Evolutionary conservation across 768 basidiomycete genomes (phyloP), one percentile per base, ranked within the genome.

Genomic region (Goffeauzyma gilvescens): DNA sequence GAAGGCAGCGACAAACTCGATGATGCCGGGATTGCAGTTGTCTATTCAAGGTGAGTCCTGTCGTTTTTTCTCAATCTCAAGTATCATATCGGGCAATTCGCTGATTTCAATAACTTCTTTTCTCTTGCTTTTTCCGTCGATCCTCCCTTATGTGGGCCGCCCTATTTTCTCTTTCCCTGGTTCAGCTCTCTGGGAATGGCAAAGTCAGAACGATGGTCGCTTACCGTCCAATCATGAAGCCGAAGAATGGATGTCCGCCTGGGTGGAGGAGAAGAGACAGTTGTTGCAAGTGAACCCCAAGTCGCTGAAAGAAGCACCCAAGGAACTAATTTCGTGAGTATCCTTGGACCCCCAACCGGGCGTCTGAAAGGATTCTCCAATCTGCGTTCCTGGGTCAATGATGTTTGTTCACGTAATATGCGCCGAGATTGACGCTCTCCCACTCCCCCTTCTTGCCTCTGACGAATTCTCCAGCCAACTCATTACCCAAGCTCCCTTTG

Each of bases 141-240:
- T n/a, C n/a, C n/a, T n/a, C n/a, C n/a, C n/a, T n/a, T n/a, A n/a
- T n/a, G n/a, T n/a, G n/a, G 23, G 27, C 24, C 9, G 25, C 24
- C 13, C 9, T 37, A 15, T 22, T 23, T 31, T n/a, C 2, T 17
- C 24, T n/a, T n/a, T n/a, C n/a, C 35, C n/a, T 10, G 9, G 20
- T 21, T 6, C 31, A 90, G 85, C 80, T 12, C 55, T 87, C 32
- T 86, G 84, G 82, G 75, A 87, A 64, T 85, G 75, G 63, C 75
- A 85, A 62, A 67, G 69, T 17, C 51, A 56, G 12, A 78, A 78
- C 50, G 54, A 66, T 26, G 72, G 73, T 5, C 58, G 59, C 27
- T 67, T 86, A 35, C 83, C 85, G 0, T 68, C 68, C 33, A 38
- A 56, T 30, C 65, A 40, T 9, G 65, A 73, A 26, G 65, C 67